Base-by-base conservation (phyloP, 345 rosid species). In the Rhodamnia argentea region DNA sequence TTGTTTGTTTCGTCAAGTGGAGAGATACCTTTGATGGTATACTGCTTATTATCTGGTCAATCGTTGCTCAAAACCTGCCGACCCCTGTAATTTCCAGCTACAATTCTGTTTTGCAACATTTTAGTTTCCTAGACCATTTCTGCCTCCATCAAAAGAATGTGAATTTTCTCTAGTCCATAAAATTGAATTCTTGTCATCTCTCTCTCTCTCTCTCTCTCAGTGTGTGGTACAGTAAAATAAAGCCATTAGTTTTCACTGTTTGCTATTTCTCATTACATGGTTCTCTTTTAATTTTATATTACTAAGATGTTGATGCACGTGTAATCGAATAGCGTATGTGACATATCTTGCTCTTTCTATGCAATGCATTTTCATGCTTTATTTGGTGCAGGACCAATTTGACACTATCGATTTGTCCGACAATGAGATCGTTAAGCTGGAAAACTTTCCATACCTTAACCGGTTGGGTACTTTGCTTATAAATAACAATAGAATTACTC, bases 361-460 rank as follows among this genome's bases (percentile, higher is more conserved):
- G 84, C 5, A 27, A 5, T 4, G 55, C 75, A 23, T 18, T 62
- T 59, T 57, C 59, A 76, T 29, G 27, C 24, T 56, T 87, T 83
- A 37, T 54, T 89, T 85, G 83, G 87, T 86, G 23, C 93, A 98
- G 99, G 99, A 98, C 88, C 99, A 98, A 92, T 98, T 98, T 32
- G 99, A 98, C 92, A 98, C 99, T 26, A 83, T 98, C 20, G 99
- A 98, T 93, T 91, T 98, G 89, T 93, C 99, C 12, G 99, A 98
- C 86, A 98, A 98, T 89, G 99, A 98, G 95, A 98, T 98, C 84
- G 99, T 98, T 75, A 98, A 98, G 94, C 97, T 98, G 40, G 99
- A 98, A 84, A 95, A 96, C 91, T 91, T 98, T 84, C 99, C 98
- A 4, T 88, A 90, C 89, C 99, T 98, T 82, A 93, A 92, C 75